Conservation (phyloP, 1,284 basidiomycete species). For the Microbotryomycetes sp. region DNA sequence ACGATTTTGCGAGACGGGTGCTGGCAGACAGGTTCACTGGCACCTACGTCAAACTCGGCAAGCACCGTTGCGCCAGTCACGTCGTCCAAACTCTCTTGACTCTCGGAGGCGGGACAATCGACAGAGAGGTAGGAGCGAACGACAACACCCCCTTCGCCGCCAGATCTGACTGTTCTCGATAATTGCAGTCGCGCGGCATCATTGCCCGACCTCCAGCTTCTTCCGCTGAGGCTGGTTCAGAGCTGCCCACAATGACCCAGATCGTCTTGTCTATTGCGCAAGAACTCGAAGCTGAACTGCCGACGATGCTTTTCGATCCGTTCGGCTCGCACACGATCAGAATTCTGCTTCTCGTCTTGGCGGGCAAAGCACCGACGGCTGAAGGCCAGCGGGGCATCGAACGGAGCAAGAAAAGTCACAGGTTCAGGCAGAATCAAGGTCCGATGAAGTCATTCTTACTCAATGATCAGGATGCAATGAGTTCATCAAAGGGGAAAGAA, state of each 20-base stretch:
- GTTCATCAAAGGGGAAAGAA: neutral
- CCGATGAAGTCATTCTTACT: constrained; percentile 62
- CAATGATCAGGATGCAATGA: constrained; percentile 32
- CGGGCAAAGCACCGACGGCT: constrained; percentile 35
- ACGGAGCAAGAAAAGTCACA: constrained; percentile 56
- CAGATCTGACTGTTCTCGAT: neutral
- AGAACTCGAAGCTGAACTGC: constrained; percentile 61
- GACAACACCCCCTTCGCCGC: neutral
- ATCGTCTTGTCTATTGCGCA: constrained; percentile 59
- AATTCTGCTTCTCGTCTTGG: constrained; percentile 65
- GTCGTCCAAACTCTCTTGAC: constrained; percentile 80
- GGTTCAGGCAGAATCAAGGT: constrained; percentile 67
- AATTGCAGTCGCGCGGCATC: constrained; percentile 53
- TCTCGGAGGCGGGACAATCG: constrained; percentile 61
- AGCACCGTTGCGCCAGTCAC: constrained; percentile 83
- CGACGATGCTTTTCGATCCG: constrained; percentile 63
- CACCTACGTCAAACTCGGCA: constrained; percentile 63
- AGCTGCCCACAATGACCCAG: constrained; percentile 63
- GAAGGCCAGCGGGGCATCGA: constrained; percentile 11
- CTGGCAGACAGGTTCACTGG: constrained; percentile 75
- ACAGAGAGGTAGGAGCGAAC: constrained; percentile 59
- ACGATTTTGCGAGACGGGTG: constrained; percentile 82
- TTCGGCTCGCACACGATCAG: constrained; percentile 83
- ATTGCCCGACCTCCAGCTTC: constrained; percentile 51
- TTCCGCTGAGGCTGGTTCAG: constrained; percentile 44